Evolutionary conservation across 306 rosid genomes (phyloP).

Genomic region (Prunus persica): Prunus_persica_NCBIv2 NC_034014.1:2867501-2868000

Average conservation of each 20-base stretch:
- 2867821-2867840: constrained; percentile 29
- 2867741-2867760: constrained; percentile 15
- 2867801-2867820: constrained; percentile 12
- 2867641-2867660: too few species aligned
- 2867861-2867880: constrained; percentile 13
- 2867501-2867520: too few species aligned
- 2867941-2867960: constrained; percentile 25
- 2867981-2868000: constrained; percentile 39
- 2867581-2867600: too few species aligned
- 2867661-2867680: constrained; percentile 29
- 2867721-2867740: constrained; percentile 28
- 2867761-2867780: constrained; percentile 23
- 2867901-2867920: constrained; percentile 26
- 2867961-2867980: constrained; percentile 24
- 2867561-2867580: too few species aligned
- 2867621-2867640: not conserved
- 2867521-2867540: too few species aligned
- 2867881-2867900: constrained; percentile 31
- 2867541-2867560: too few species aligned
- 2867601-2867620: too few species aligned
- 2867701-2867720: constrained; percentile 18
- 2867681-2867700: constrained; percentile 24
- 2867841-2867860: constrained; percentile 24
- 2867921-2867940: constrained; percentile 23
- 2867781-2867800: constrained; percentile 14